Percentiles rank a stretch among this genome's conserved stretches.
phyloP scores from a whole-genome alignment of 163 green algal genomes.

The Chlorella variabilis region DNA sequence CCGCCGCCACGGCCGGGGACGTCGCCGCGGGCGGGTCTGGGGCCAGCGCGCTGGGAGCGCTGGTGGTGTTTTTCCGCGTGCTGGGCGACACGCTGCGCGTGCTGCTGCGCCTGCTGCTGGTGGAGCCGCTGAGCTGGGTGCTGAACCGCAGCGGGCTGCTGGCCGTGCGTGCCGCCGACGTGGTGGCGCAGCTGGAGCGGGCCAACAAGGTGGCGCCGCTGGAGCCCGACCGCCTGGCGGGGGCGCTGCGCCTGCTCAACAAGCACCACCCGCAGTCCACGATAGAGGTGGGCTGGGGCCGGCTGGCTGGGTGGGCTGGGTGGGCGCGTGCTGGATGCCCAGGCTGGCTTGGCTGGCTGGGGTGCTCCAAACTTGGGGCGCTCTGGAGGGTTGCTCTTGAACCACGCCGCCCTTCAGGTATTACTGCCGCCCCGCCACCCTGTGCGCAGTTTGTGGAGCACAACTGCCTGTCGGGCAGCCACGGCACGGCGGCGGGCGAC shows the following conservation, averaged over 20 bases:
- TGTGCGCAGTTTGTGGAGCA: constrained; percentile 36
- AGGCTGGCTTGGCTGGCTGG: background rate
- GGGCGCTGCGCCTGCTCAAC: constrained; percentile 49
- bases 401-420: no score
- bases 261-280: constrained; percentile 42
- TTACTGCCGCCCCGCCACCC: no score
- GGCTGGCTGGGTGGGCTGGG: background rate
- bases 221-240: constrained; percentile 21
- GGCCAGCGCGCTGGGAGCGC: background rate
- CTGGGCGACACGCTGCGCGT: constrained; percentile 32
- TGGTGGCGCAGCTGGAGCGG: constrained; percentile 32
- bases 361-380: no score
- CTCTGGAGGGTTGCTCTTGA: no score
- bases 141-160: constrained; percentile 33
- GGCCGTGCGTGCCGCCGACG: background rate
- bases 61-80: constrained; percentile 12
- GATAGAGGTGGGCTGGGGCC: constrained; percentile 23
- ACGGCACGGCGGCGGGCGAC: background rate
- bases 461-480: constrained; percentile 23
- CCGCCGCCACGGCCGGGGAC: background rate
- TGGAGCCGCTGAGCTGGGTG: constrained; percentile 27
- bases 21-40: background rate
- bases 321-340: background rate
- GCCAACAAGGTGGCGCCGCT: background rate
- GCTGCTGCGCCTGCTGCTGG: constrained; percentile 40